phyloP scores from a whole-genome alignment of 805 yeast species.

The Isabelozyma rhagii region DNA sequence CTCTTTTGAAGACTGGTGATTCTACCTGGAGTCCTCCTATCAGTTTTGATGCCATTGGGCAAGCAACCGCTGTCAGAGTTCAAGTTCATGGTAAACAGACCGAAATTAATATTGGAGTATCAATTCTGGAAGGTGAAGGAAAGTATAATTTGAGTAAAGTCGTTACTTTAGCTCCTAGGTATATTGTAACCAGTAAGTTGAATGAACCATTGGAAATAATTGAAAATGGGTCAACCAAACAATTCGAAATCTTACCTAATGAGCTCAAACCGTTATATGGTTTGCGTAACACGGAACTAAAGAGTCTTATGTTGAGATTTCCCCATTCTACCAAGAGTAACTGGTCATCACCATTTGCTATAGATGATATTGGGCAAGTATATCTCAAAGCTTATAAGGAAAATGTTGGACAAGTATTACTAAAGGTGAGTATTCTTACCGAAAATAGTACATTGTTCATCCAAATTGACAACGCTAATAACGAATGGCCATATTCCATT shows the following conservation, averaged over 20 bases:
- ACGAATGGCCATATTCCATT: conserved; percentile 89
- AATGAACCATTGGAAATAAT: conserved; percentile 55
- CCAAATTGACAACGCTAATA: conserved; percentile 66
- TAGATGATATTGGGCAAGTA: conserved; percentile 80
- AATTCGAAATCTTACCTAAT: conserved; percentile 44
- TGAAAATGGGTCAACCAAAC: conserved; percentile 63
- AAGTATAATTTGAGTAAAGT: conserved; percentile 74
- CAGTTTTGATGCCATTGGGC: conserved; percentile 90
- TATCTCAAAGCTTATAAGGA: conserved; percentile 67
- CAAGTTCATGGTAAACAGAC: conserved; percentile 46
- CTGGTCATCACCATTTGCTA: conserved; percentile 87
- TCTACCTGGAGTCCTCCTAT: conserved; percentile 71
- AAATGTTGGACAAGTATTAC: conserved; percentile 62
- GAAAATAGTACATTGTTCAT: conserved; percentile 82
- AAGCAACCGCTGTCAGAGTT: conserved; percentile 52
- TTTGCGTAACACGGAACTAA: conserved; percentile 52
- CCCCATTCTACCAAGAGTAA: conserved; percentile 44
- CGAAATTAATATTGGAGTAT: conserved; percentile 75
- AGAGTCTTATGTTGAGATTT: conserved; percentile 61
- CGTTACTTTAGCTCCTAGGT: conserved; percentile 80
- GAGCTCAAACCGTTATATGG: conserved; percentile 59
- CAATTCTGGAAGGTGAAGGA: conserved; percentile 81
- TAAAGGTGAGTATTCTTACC: conserved; percentile 70
- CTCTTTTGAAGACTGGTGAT: conserved; percentile 60
- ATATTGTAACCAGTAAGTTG: conserved; percentile 63